Conservation (phyloP, 495 filamentous ascomycete genomes). For the Cercophora scortea region DNA sequence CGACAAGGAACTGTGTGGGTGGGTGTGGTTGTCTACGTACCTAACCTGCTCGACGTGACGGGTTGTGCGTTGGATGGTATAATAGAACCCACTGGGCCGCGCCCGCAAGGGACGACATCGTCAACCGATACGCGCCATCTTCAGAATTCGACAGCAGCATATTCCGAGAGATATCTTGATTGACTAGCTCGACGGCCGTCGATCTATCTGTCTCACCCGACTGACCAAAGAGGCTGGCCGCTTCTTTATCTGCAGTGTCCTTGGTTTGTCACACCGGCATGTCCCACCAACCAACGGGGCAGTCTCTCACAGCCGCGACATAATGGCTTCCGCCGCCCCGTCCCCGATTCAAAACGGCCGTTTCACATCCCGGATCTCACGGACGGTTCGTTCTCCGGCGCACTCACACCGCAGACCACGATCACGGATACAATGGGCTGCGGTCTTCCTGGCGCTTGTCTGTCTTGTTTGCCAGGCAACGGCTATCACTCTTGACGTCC, state of each 20-base stretch:
- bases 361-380: neutral
- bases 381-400: neutral
- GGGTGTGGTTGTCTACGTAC: neutral
- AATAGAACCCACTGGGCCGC: neutral
- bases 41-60: neutral
- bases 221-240: conserved; percentile 16
- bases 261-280: conserved; percentile 16
- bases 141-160: neutral
- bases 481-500: conserved; percentile 18
- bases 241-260: conserved; percentile 8
- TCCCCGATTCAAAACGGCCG: neutral
- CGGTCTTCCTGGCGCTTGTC: conserved; percentile 26
- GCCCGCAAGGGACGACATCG: neutral
- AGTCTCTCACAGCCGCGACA: conserved; percentile 14
- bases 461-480: conserved; percentile 21
- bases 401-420: conserved; percentile 14
- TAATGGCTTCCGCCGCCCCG: conserved; percentile 14
- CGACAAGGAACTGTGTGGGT: neutral
- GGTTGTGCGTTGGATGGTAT: neutral
- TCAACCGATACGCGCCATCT: neutral
- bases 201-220: conserved; percentile 21
- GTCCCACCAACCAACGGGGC: conserved; percentile 11
- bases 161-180: neutral
- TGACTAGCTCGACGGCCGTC: neutral
- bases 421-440: conserved; percentile 20